phyloP scores from a whole-genome alignment of 139 green algal genomes.

The Chlorella sp. region DNA sequence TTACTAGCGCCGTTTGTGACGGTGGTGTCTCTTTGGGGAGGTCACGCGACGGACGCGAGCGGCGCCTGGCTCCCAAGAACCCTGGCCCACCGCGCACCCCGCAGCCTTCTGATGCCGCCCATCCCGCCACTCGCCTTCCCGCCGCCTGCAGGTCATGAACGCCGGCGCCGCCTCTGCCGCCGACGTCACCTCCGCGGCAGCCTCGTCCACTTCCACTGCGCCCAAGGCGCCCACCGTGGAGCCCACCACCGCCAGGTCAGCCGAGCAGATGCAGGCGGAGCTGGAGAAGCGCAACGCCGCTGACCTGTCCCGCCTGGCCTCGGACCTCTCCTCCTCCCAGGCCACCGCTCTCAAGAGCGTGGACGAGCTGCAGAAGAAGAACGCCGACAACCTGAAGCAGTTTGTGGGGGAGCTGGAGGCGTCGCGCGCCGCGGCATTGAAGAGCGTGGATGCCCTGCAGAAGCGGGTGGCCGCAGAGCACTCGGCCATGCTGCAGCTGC shows the following conservation, averaged over 20 bases:
- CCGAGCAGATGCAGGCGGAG: background rate
- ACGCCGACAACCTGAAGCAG: background rate
- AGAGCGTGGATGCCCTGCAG: conserved; percentile 8
- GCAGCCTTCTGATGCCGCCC: background rate
- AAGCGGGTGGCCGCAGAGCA: conserved; percentile 5
- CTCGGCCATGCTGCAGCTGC: conserved; percentile 6
- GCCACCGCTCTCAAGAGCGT: background rate
- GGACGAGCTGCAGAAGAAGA: conserved; percentile 7
- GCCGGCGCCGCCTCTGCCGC: background rate
- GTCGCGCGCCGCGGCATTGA: background rate
- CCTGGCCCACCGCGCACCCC: background rate
- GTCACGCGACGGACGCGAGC: no score
- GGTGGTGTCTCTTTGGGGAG: no score
- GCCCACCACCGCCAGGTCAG: background rate
- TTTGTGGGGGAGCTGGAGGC: conserved; percentile 10
- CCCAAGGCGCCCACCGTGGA: background rate
- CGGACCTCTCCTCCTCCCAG: background rate
- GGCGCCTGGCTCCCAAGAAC: no score
- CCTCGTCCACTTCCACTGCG: background rate
- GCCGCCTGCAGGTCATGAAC: background rate
- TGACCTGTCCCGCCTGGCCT: background rate
- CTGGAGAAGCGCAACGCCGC: conserved; percentile 7
- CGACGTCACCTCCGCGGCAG: background rate
- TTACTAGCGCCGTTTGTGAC: no score
- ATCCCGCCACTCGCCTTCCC: background rate